A percentile compares a stretch with the other conserved stretches of the same genome.
Evolutionary conservation across 176 grass and related monocot genomes (phyloP).

Genomic region (Rhipidocladum racemiflorum): DNA sequence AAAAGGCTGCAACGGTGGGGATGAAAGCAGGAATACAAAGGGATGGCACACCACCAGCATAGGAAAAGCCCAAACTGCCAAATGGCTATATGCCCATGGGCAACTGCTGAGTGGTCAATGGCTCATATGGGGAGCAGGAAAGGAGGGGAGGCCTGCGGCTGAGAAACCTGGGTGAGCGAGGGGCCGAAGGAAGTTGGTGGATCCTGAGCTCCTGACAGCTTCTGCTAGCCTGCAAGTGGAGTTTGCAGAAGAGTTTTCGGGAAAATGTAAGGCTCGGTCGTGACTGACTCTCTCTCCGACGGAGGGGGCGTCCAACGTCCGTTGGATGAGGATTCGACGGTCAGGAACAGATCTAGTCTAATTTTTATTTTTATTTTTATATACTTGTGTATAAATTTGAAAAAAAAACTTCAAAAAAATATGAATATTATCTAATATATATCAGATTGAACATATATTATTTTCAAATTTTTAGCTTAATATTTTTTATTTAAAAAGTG

Average conservation of each 20-base stretch:
- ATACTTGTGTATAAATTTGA: too few species aligned
- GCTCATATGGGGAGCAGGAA: background rate
- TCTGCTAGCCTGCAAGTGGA: conserved; percentile 43
- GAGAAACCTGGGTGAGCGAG: background rate
- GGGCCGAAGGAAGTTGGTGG: conserved; percentile 44
- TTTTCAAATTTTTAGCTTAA: too few species aligned
- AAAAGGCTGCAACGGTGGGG: conserved; percentile 48
- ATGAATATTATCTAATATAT: too few species aligned
- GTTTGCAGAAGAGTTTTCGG: conserved; percentile 26
- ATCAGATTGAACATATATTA: too few species aligned
- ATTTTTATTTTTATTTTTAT: too few species aligned
- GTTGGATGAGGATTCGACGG: too few species aligned
- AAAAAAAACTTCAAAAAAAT: too few species aligned
- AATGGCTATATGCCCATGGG: conserved; percentile 33
- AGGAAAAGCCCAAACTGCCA: conserved; percentile 50
- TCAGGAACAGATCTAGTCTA: too few species aligned
- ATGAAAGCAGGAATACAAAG: conserved; percentile 45
- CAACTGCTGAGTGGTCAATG: conserved; percentile 47
- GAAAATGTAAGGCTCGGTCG: conserved; percentile 37
- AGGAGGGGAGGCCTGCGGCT: background rate
- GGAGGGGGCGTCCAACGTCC: too few species aligned
- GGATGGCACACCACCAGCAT: conserved; percentile 27
- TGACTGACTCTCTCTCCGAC: conserved; percentile 21
- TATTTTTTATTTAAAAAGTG: too few species aligned
- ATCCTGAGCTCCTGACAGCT: conserved; percentile 38